phyloP scores from a whole-genome alignment of 2,329 filamentous ascomycete species.

The Amesomyces nigricolor region DNA sequence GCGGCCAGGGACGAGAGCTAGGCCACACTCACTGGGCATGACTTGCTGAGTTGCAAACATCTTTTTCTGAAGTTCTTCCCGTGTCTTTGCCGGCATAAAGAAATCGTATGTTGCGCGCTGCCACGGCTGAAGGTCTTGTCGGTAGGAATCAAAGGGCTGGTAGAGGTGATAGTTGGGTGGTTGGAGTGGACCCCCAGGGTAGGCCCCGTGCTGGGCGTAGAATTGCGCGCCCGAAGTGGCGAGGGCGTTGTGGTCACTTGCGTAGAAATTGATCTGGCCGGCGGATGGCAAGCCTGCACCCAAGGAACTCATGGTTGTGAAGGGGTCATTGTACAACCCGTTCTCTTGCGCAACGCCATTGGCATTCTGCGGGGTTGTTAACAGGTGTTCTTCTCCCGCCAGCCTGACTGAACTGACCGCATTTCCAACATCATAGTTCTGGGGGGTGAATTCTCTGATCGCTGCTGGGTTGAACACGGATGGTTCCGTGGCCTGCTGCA shows the following conservation, averaged over 20 bases:
- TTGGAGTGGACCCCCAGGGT: constrained; percentile 46
- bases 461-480: constrained; percentile 49
- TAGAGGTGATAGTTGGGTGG: constrained; percentile 90
- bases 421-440: constrained; percentile 45
- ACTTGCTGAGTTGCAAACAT: constrained; percentile 79
- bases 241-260: constrained; percentile 61
- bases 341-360: constrained; percentile 46
- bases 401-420: constrained; percentile 34
- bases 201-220: constrained; percentile 55
- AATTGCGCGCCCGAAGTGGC: constrained; percentile 55
- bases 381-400: neutral
- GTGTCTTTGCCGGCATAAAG: constrained; percentile 79
- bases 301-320: constrained; percentile 51
- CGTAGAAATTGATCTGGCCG: constrained; percentile 67
- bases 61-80: constrained; percentile 86
- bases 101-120: constrained; percentile 86
- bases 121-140: constrained; percentile 74
- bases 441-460: constrained; percentile 56
- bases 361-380: constrained; percentile 13
- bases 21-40: constrained; percentile 59
- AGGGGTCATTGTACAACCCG: constrained; percentile 53
- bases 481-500: constrained; percentile 25
- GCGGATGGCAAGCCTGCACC: constrained; percentile 43
- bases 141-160: constrained; percentile 75
- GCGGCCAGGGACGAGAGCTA: neutral